Evolutionary conservation across 495 filamentous ascomycete genomes (phyloP).

Genomic region (Lasiosphaeris hirsuta): DNA sequence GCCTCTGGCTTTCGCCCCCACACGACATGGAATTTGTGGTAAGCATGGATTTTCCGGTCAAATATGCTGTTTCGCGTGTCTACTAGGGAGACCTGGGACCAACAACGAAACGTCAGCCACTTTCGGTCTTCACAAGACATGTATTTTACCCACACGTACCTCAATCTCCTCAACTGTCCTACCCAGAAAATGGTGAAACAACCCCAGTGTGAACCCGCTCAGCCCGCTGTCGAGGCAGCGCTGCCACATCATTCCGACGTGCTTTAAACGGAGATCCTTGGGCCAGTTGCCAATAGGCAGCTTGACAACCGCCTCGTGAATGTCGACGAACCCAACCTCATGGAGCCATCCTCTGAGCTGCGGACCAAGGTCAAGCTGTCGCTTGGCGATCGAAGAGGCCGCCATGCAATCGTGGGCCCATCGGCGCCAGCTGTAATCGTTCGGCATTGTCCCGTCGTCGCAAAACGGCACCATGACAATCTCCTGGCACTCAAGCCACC

Average conservation of each 20-base stretch:
- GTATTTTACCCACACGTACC: slow-evolving; percentile 24
- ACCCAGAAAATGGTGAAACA: slow-evolving; percentile 36
- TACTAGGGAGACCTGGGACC: slow-evolving; percentile 52
- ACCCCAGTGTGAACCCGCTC: slow-evolving; percentile 27
- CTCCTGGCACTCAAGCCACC: slow-evolving; percentile 65
- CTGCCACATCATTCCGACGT: slow-evolving; percentile 37
- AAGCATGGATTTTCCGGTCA: slow-evolving; percentile 53
- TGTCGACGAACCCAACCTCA: slow-evolving; percentile 61
- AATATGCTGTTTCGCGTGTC: slow-evolving; percentile 55
- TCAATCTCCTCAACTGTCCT: slow-evolving; percentile 40
- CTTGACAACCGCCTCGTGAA: slow-evolving; percentile 54
- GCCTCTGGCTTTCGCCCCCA: slow-evolving; percentile 51
- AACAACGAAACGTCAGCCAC: not conserved
- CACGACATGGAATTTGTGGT: slow-evolving; percentile 52
- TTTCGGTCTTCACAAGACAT: not conserved
- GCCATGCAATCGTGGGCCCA: slow-evolving; percentile 52
- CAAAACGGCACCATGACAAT: slow-evolving; percentile 52
- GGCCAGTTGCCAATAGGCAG: slow-evolving; percentile 57
- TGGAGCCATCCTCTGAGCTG: slow-evolving; percentile 54
- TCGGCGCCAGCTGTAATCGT: slow-evolving; percentile 41
- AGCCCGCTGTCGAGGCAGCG: slow-evolving; percentile 30
- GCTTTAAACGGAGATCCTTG: slow-evolving; percentile 21
- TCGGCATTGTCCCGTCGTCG: slow-evolving; percentile 58
- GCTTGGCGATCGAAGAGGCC: slow-evolving; percentile 46
- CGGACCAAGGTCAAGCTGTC: slow-evolving; percentile 50